Evolutionary conservation across 129 eudicot species (phyloP), one percentile per base, ranked within the genome.

Genomic region (Erigeron canadensis): DNA sequence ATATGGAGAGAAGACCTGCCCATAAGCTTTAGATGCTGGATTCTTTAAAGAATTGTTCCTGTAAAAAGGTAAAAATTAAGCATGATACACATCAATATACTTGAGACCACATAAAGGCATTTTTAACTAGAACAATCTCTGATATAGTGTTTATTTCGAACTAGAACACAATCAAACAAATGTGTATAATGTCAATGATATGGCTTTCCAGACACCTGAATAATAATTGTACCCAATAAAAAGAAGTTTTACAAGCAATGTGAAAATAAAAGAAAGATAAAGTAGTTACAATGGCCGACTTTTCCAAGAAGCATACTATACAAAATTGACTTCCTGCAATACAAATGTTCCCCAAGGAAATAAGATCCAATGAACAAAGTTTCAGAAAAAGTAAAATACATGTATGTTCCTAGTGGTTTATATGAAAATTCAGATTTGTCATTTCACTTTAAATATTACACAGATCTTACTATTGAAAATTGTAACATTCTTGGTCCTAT

Each of bases 21-120:
- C 72, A 76, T 95, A 95, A 67, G 99, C 93, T 80, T 63, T 88
- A 50, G 99, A 90, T 73, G 99, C 99, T 61, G 99, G 89, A 83
- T 88, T 84, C 83, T 84, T 95, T 66, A 95, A 44, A 34, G 97
- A 90, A 78, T 86, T 83, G 46, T 82, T 94, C 71, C 98, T 93
- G 75, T 18, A 53, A 56, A 15, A 82, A 81, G 3, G 63, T 28
- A 57, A 13, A 76, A 67, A 11, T 58, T 12, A 8, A 73, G 22
- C 44, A 53, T 50, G 16, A 51, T 3, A 63, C 40, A 48, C 12
- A 59, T 50, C 44, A 58, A 12, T 6, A 47, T 38, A 40, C 17
- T 17, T 50, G 50, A 42, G 19, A 40, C 65, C 65, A 71, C 6
- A 43, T 4, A 28, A 74, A 67, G 23, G 19, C 38, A 10, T 37